Base-by-base conservation (phyloP, 1,139 yeast genomes). In the Torulaspora globosa region DNA sequence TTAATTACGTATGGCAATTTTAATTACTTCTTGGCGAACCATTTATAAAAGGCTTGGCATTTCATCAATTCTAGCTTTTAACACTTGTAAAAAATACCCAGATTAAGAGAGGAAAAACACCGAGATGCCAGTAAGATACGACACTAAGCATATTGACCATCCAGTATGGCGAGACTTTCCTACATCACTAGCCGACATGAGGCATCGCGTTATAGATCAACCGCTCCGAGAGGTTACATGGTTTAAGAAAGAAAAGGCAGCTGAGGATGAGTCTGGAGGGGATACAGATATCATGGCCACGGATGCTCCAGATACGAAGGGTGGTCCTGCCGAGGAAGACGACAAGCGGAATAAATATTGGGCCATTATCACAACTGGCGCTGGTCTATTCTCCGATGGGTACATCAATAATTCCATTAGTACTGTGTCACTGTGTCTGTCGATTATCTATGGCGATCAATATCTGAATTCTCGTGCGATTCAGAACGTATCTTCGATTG, bases 301-400 rank as follows among this genome's bases (percentile, higher is more conserved):
- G 10, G 34, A 31, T 10, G 19, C 7, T 2, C 21, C 9, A 8
- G 23, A 5, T 18, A 18, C 5, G 5, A 18, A 31, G 16, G 32
- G 14, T 16, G 19, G 16, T 9, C 15, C 26, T 29, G 32, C 26
- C 15, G 40, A 30, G 40, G 49, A 35, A 34, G 41, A 24, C 28
- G 18, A 12, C 32, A 55, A 52, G 29, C 32, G 24, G 27, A 40
- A 37, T 40, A 65, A 64, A 45, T 71, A 70, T 56, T 79, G 94
- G 87, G 85, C 96, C 5, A 86, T 90, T 38, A 75, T 86, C 54
- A 82, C 89, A 16, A 81, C 96, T 1, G 97, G 97, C 53, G 92
- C 96, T 1, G 96, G 96, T 46, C 72, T 89, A 44, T 87, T 89
- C 64, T 82, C 92, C 24, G 97, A 89, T 67, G 96, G 97, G 49